Percentiles rank a stretch among this genome's conserved stretches.
Evolutionary conservation across 1,284 basidiomycete genomes (phyloP).

Genomic region (Melanopsichium pennsylvanicum): DNA sequence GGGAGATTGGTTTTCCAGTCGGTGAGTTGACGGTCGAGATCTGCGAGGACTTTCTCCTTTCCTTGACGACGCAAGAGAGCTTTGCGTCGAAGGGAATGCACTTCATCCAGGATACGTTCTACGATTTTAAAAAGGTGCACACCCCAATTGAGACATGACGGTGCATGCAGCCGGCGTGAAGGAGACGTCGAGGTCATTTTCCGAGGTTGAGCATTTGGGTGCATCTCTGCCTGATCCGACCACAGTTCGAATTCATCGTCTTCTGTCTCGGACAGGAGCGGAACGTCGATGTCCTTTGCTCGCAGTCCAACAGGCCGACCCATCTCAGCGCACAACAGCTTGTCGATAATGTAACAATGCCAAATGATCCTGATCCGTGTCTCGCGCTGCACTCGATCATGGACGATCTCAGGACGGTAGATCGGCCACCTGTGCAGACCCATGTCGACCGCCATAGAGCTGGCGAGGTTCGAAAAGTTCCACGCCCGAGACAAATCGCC

Average conservation of each 20-base stretch:
- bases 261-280: constrained; percentile 66
- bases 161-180: constrained; percentile 40
- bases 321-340: constrained; percentile 67
- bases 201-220: neutral
- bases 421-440: constrained; percentile 66
- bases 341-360: constrained; percentile 68
- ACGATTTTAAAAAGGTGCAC: constrained; percentile 57
- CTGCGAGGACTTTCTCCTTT: constrained; percentile 39
- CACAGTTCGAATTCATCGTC: constrained; percentile 68
- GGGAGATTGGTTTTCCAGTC: constrained; percentile 51
- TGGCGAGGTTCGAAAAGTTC: constrained; percentile 66
- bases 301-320: constrained; percentile 67
- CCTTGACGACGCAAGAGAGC: constrained; percentile 50
- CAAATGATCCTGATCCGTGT: constrained; percentile 67
- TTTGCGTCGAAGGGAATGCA: constrained; percentile 57
- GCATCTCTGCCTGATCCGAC: constrained; percentile 60
- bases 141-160: constrained; percentile 54
- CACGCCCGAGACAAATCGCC: constrained; percentile 67
- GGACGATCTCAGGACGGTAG: constrained; percentile 48
- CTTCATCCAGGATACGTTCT: constrained; percentile 52
- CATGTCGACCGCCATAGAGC: constrained; percentile 67
- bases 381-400: constrained; percentile 59
- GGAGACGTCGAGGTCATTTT: neutral
- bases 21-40: constrained; percentile 52
- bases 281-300: constrained; percentile 66